Evolutionary conservation across 2,329 filamentous ascomycete species (phyloP).

Genomic region (Apiospora arundinis): DNA sequence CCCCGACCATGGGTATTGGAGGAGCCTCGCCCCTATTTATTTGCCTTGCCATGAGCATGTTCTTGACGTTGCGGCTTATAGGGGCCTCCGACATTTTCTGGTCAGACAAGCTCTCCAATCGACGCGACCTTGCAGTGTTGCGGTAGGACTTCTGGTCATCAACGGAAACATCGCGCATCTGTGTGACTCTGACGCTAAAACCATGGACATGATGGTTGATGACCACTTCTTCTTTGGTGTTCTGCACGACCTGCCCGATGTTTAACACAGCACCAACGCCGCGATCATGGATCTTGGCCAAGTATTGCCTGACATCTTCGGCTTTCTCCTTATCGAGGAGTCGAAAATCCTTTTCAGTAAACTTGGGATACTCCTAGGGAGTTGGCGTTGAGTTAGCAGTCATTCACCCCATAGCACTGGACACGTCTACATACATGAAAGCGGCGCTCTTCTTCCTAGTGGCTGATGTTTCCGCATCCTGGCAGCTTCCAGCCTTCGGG

Average conservation of each 20-base stretch:
- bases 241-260: neutral
- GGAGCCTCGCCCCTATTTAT: conserved; percentile 23
- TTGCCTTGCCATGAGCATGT: conserved; percentile 24
- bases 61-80: conserved; percentile 23
- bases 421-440: neutral
- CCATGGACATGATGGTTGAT: neutral
- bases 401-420: neutral
- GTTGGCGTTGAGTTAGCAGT: neutral
- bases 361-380: neutral
- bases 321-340: neutral
- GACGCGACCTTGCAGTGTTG: neutral
- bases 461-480: neutral
- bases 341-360: neutral
- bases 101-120: neutral
- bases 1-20: conserved; percentile 20
- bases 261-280: neutral
- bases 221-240: neutral
- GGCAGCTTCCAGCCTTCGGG: conserved; percentile 3
- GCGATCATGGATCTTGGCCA: neutral
- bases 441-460: neutral
- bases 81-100: conserved; percentile 14
- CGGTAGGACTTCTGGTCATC: neutral
- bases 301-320: neutral
- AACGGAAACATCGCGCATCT: neutral
- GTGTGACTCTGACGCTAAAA: neutral